phyloP scores from a whole-genome alignment of 176 grass and related monocot species.

The Cymbopogon citratus region DNA sequence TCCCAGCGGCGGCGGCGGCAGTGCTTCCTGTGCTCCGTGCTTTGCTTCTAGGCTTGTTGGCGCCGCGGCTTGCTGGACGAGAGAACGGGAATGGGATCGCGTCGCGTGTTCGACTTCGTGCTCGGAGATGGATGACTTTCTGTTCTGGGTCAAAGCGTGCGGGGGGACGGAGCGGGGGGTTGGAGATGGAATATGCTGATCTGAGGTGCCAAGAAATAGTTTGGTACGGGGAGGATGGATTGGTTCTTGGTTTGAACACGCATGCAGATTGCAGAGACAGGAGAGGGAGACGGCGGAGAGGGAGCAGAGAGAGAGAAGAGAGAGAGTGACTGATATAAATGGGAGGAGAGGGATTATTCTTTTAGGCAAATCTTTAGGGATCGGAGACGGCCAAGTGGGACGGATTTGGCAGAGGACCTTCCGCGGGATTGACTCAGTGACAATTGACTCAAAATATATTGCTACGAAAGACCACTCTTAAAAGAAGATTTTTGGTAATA shows the following conservation, averaged over 20 bases:
- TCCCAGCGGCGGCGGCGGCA: not conserved
- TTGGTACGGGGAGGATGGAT: not conserved
- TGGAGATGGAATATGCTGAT: constrained; percentile 36
- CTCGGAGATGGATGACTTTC: not conserved
- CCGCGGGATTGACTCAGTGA: too few species aligned
- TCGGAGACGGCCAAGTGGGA: constrained; percentile 1
- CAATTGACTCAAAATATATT: too few species aligned
- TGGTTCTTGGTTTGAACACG: constrained; percentile 29
- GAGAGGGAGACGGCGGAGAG: not conserved
- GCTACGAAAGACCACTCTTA: too few species aligned
- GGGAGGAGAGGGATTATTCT: not conserved
- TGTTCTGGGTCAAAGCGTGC: constrained; percentile 12
- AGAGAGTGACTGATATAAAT: not conserved
- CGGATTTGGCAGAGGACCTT: not conserved
- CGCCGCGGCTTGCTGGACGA: constrained; percentile 8
- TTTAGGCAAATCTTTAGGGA: not conserved
- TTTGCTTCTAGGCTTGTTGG: not conserved
- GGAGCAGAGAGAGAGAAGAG: too few species aligned
- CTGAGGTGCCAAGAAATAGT: constrained; percentile 37
- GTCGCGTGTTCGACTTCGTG: constrained; percentile 16
- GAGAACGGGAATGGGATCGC: constrained; percentile 26
- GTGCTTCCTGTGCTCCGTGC: not conserved
- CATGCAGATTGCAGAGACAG: not conserved
- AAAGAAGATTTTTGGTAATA: too few species aligned
- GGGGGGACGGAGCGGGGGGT: not conserved